Evolutionary conservation across 768 basidiomycete species (phyloP), one percentile per base, ranked within the genome.

Genomic region (Phaffia tasmanica): DNA sequence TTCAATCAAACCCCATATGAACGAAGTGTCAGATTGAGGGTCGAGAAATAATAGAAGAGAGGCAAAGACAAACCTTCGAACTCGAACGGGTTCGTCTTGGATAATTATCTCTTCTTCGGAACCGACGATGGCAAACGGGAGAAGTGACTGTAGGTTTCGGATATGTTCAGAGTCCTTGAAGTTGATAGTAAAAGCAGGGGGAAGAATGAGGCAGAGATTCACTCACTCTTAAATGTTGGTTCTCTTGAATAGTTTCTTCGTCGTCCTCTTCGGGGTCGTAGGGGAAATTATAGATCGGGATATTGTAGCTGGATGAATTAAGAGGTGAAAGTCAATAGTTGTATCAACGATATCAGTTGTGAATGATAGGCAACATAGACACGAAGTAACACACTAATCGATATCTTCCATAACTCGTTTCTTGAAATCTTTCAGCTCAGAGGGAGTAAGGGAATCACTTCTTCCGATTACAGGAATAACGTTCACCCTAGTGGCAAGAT

Each of bases 371-470:
- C 11, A 11, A 42, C 97, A 81, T 95, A 98, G 53, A 97, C 87
- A 3, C 92, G 94, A 72, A 97, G 35, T 97, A 71, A 87, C 86
- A 74, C 97, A 97, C 80, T 98, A 83, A 73, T 97, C 94, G 72
- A 99, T 99, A 75, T 99, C 95, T 78, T 99, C 94, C 94, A 98
- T 99, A 73, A 99, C 85, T 49, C 95, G 81, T 78, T 92, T 92
- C 82, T 94, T 99, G 84, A 99, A 99, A 15, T 86, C 91, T 63
- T 84, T 83, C 63, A 98, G 84, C 76, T 98, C 95, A 69, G 83
- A 84, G 2, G 92, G 91, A 15, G 94, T 99, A 75, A 99, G 79
- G 19, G 90, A 85, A 76, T 99, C 95, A 1, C 93, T 88, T 77
- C 99, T 99, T 67, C 95, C 95, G 73, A 81, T 83, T 73, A 98